Conservation (phyloP, 2,329 filamentous ascomycete genomes). For the Sclerotinia nivalis region DNA sequence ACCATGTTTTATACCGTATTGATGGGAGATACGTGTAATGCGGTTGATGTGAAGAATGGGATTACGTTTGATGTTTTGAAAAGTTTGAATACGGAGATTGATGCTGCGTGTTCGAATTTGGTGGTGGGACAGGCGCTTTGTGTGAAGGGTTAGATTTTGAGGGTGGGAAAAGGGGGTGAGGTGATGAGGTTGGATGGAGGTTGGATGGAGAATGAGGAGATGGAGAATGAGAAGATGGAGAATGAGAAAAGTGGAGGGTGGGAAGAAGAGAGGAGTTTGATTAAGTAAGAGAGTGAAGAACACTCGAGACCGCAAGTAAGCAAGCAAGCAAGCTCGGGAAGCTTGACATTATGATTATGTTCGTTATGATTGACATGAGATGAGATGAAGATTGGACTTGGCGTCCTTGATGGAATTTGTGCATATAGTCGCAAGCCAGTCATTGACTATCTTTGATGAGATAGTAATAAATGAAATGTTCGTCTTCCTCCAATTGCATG, state of each 20-base stretch:
- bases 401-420: too few species aligned
- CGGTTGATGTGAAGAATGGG: background rate
- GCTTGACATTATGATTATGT: background rate
- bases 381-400: background rate
- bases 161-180: background rate
- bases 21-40: background rate
- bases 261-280: background rate
- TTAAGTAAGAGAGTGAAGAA: background rate
- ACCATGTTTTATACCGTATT: background rate
- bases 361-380: too few species aligned
- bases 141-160: background rate
- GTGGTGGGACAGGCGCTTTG: background rate
- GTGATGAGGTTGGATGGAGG: background rate
- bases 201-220: background rate
- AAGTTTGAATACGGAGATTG: background rate
- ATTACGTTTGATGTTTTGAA: background rate
- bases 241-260: too few species aligned
- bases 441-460: too few species aligned
- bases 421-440: too few species aligned
- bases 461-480: background rate
- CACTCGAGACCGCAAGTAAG: background rate
- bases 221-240: background rate
- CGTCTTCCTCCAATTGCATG: too few species aligned
- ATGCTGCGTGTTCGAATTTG: conserved; percentile 3
- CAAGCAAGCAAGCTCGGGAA: background rate